Evolutionary conservation across 2,329 filamentous ascomycete species (phyloP).

Genomic region (Lecanosticta acicola): DNA sequence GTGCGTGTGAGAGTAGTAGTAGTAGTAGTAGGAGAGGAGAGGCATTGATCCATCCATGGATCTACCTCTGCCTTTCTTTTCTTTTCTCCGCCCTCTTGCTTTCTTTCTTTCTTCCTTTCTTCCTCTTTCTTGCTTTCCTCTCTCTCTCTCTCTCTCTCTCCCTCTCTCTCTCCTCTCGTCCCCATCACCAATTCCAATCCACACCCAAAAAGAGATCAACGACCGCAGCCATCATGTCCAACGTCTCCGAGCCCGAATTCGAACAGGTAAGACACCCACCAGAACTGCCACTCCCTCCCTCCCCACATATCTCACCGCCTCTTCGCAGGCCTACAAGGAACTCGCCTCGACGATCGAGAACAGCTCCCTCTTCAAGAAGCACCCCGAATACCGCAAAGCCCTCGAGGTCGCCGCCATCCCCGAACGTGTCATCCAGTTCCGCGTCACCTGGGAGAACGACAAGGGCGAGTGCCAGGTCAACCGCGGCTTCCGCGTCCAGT

Average conservation of each 20-base stretch:
- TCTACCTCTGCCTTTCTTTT: background rate
- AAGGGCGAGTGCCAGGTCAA: slow-evolving; percentile 83
- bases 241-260: slow-evolving; percentile 91
- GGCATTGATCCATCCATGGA: too few relatives aligned
- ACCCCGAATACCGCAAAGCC: slow-evolving; percentile 90
- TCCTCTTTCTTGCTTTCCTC: slow-evolving; percentile 1
- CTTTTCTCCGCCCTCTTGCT: background rate
- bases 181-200: background rate
- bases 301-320: background rate
- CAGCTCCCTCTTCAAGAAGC: slow-evolving; percentile 85
- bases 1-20: background rate
- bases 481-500: slow-evolving; percentile 93
- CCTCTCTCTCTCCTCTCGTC: slow-evolving; percentile 1
- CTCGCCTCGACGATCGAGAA: slow-evolving; percentile 91
- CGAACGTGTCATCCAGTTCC: slow-evolving; percentile 95
- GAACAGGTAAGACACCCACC: slow-evolving; percentile 53
- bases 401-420: slow-evolving; percentile 83
- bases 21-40: too few relatives aligned
- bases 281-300: background rate
- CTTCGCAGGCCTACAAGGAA: slow-evolving; percentile 40
- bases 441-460: slow-evolving; percentile 95
- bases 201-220: slow-evolving; percentile 2
- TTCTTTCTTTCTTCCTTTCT: slow-evolving; percentile 2
- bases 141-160: background rate
- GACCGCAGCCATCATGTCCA: slow-evolving; percentile 47